Conservation (phyloP, 169 alveolate genomes). For the Eimeria necatrix region DNA sequence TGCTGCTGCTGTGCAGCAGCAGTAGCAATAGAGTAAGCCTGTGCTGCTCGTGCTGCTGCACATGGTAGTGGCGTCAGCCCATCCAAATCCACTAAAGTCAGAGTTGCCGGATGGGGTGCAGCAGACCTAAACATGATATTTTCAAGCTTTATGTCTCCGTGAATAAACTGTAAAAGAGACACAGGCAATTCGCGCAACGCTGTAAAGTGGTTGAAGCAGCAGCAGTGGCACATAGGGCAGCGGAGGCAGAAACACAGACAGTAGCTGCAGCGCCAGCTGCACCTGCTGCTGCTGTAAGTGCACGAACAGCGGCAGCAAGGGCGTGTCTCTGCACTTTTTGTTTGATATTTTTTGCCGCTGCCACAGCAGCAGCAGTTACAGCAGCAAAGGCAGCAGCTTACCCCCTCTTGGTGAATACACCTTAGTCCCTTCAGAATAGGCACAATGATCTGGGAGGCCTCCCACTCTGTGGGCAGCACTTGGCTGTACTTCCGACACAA, state of each 20-base stretch:
- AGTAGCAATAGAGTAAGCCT: not conserved
- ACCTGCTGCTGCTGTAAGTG: not conserved
- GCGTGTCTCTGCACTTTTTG: not conserved
- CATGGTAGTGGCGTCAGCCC: slow-evolving; percentile 25
- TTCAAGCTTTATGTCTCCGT: slow-evolving; percentile 57
- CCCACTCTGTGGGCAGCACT: slow-evolving; percentile 10
- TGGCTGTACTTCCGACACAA: too few relatives aligned
- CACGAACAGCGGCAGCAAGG: not conserved
- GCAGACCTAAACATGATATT: slow-evolving; percentile 1
- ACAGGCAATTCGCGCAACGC: not conserved
- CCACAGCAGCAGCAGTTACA: not conserved
- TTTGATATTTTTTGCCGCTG: not conserved
- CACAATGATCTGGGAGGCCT: not conserved
- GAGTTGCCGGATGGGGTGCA: not conserved
- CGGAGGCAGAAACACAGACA: not conserved
- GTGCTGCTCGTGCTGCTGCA: not conserved
- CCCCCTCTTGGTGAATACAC: slow-evolving; percentile 35
- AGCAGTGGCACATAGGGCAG: too few relatives aligned
- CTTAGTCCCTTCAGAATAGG: slow-evolving; percentile 42
- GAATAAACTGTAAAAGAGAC: slow-evolving; percentile 34
- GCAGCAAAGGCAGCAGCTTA: not conserved
- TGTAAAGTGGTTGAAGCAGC: not conserved
- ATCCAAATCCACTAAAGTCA: slow-evolving; percentile 30
- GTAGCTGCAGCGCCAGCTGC: not conserved
- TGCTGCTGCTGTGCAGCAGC: not conserved